phyloP scores from a whole-genome alignment of 495 filamentous ascomycete genomes.

The Tuber melanosporum region DNA sequence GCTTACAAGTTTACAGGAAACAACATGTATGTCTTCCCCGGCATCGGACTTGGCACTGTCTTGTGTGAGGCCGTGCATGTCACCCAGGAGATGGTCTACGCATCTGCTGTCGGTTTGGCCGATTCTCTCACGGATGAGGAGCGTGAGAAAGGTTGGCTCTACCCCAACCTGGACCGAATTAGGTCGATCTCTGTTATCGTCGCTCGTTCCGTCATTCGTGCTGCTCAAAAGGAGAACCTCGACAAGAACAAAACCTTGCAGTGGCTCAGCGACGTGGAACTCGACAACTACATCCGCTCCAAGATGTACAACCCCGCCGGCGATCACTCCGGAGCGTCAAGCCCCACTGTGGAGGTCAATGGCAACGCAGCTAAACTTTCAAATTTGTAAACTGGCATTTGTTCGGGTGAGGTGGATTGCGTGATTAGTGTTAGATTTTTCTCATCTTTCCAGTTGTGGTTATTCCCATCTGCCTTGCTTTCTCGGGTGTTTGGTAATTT shows the following conservation, averaged over 20 bases:
- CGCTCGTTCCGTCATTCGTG: conserved; percentile 85
- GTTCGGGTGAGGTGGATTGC: background rate
- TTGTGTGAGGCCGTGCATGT: conserved; percentile 80
- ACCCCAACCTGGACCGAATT: conserved; percentile 88
- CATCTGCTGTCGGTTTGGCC: conserved; percentile 74
- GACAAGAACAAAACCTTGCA: conserved; percentile 62
- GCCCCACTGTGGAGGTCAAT: conserved; percentile 23
- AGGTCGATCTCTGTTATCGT: conserved; percentile 83
- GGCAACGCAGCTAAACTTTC: background rate
- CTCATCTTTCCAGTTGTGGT: background rate
- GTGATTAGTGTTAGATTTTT: conserved; percentile 2
- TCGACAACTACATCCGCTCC: conserved; percentile 62
- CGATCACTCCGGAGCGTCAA: conserved; percentile 25
- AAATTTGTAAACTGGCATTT: background rate
- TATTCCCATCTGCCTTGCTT: conserved; percentile 4
- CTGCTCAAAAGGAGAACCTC: conserved; percentile 65
- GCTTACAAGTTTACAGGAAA: conserved; percentile 45
- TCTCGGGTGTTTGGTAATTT: conserved; percentile 1
- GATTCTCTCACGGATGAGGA: conserved; percentile 73
- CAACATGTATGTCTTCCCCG: conserved; percentile 95
- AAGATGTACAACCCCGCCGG: conserved; percentile 65
- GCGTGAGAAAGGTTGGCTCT: conserved; percentile 72
- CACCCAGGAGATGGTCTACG: conserved; percentile 94
- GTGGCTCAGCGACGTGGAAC: conserved; percentile 53
- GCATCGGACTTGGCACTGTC: conserved; percentile 90